Evolutionary conservation across 1,284 basidiomycete species (phyloP).

Genomic region (Bjerkandera adusta): DNA sequence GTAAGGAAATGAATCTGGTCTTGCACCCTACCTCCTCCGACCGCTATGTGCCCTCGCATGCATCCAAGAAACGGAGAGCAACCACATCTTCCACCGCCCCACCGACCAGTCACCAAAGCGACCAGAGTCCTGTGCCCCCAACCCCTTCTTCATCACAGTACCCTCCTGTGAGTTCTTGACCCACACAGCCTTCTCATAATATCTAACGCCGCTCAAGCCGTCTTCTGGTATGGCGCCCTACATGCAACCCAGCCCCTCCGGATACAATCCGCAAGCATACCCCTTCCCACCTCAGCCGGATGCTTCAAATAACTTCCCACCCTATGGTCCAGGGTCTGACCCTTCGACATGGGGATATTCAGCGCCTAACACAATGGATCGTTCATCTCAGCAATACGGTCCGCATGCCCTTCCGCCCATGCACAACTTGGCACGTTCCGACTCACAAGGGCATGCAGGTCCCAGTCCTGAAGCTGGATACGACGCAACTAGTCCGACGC

Average conservation of each 20-base stretch:
- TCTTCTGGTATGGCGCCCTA: constrained; percentile 34
- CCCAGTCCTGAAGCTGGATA: constrained; percentile 23
- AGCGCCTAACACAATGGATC: constrained; percentile 24
- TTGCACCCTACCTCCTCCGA: constrained; percentile 79
- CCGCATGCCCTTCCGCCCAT: constrained; percentile 50
- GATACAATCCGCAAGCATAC: constrained; percentile 43
- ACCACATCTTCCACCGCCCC: constrained; percentile 24
- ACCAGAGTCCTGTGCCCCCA: constrained; percentile 24
- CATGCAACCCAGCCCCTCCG: constrained; percentile 36
- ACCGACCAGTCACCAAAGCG: constrained; percentile 15
- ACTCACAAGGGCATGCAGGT: constrained; percentile 11
- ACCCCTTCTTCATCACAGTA: constrained; percentile 20
- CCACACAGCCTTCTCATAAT: constrained; percentile 5
- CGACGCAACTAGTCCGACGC: constrained; percentile 20
- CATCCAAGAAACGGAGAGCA: constrained; percentile 49
- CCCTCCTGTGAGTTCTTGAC: constrained; percentile 23
- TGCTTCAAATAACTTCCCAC: constrained; percentile 28
- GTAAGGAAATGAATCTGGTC: constrained; percentile 82
- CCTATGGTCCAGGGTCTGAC: constrained; percentile 24
- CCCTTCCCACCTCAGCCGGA: constrained; percentile 34
- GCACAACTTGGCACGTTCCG: constrained; percentile 23
- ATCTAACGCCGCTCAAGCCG: constrained; percentile 22
- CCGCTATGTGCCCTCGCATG: constrained; percentile 57
- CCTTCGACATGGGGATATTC: constrained; percentile 53
- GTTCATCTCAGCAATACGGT: constrained; percentile 34